Evolutionary conservation across 1,284 basidiomycete species (phyloP), one percentile per base, ranked within the genome.

Genomic region (Afroboletus lepidellus): DNA sequence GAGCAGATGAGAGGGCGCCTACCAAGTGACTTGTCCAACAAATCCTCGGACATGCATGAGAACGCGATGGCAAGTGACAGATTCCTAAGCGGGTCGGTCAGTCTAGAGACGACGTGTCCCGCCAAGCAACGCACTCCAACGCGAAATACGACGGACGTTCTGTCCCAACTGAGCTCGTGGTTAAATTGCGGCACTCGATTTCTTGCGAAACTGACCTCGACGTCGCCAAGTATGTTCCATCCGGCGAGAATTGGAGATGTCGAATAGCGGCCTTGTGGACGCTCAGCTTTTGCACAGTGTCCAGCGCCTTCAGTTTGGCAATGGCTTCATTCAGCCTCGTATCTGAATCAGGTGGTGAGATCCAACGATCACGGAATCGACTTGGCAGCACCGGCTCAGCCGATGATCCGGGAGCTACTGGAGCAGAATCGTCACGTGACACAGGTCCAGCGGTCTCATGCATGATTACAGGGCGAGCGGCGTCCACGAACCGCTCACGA

Each of bases 1-100:
- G 36, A 42, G 16, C 44, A 37, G 30, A 48, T 39, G 43, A 55
- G 42, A 4, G 12, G 12, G 23, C 44, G 46, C 60, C 51, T 60
- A 85, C 88, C 88, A 91, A 29, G 87, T 87, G 18, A 90, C 87
- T 68, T 90, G 88, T 41, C 83, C 80, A 39, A 90, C 84, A 61
- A 90, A 90, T 23, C 87, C 86, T 62, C 81, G 78, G 20, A 85
- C 75, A 62, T 90, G 87, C 4, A 83, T 83, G 12, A 90, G 77
- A 30, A 82, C 76, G 50, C 84, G 80, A 64, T 88, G 85, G 8
- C 77, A 74, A 11, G 72, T 69, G 51, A 86, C 76, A 24, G 78
- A 77, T 54, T 85, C 77, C 82, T 84, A 46, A 27, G 13, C 25
- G 27, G n/a, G 39, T 33, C 15, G 51, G 47, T 65, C n/a, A 62